Conservation (phyloP, 352 stramenopile species). For the Pythium insidiosum region DNA sequence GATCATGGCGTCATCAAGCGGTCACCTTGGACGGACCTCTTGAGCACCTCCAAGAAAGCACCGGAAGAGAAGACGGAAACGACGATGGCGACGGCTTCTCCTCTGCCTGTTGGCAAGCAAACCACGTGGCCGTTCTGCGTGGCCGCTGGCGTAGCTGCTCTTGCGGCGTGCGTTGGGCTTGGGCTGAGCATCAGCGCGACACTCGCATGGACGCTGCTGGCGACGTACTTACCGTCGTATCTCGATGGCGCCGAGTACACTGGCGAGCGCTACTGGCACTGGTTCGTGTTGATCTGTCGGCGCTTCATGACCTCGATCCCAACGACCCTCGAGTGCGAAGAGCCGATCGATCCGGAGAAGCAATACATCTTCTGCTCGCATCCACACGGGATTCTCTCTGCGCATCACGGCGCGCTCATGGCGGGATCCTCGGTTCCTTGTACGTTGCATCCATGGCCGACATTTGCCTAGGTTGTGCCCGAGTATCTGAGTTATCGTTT, state of each 20-base stretch:
- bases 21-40: too few species aligned
- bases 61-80: too few species aligned
- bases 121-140: conserved; percentile 20
- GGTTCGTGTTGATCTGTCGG: conserved; percentile 31
- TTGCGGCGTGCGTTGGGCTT: conserved; percentile 24
- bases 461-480: too few species aligned
- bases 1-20: too few species aligned
- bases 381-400: conserved; percentile 65
- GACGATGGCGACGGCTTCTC: too few species aligned
- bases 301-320: conserved; percentile 24
- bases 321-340: conserved; percentile 64
- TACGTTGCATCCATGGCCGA: conserved; percentile 9
- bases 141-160: conserved; percentile 19
- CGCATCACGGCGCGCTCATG: conserved; percentile 59
- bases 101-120: too few species aligned
- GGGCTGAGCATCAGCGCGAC: conserved; percentile 9
- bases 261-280: conserved; percentile 46
- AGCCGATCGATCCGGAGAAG: conserved; percentile 39
- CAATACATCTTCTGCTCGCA: conserved; percentile 80
- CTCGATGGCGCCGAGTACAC: conserved; percentile 47
- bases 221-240: conserved; percentile 48
- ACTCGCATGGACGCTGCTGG: conserved; percentile 17
- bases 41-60: too few species aligned
- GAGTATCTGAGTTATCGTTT: conserved; percentile 4
- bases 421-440: conserved; percentile 46